A percentile compares a stretch with the other conserved stretches of the same genome.
Evolutionary conservation across 2,329 filamentous ascomycete species (phyloP).

Genomic region (Talaromyces sp.): DNA sequence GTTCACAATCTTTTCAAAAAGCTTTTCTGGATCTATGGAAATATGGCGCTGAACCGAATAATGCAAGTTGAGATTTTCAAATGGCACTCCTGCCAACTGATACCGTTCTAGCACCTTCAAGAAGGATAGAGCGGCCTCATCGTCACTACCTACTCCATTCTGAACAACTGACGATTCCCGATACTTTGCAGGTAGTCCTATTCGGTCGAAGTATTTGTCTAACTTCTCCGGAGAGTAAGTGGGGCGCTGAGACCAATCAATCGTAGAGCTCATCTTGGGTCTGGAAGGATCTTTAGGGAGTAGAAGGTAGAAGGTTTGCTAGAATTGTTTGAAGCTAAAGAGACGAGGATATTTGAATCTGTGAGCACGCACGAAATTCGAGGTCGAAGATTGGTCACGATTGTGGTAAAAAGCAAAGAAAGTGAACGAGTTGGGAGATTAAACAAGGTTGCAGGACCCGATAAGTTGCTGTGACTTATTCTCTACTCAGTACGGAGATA

Average conservation of each 20-base stretch:
- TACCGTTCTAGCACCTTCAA: constrained; percentile 20
- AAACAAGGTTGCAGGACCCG: too few species aligned
- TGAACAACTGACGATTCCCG: constrained; percentile 16
- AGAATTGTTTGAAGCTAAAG: constrained; percentile 2
- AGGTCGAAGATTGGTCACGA: background rate
- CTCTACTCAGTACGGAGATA: too few species aligned
- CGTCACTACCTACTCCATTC: constrained; percentile 13
- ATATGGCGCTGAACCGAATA: constrained; percentile 42
- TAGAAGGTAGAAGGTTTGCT: background rate
- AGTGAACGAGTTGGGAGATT: background rate
- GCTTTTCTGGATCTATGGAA: constrained; percentile 42
- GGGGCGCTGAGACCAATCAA: constrained; percentile 12
- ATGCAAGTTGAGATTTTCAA: constrained; percentile 54
- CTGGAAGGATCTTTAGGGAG: background rate
- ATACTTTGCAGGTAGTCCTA: constrained; percentile 20
- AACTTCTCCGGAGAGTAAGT: constrained; percentile 15
- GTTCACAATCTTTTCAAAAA: constrained; percentile 50
- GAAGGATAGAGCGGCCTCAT: constrained; percentile 18
- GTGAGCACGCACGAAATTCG: background rate
- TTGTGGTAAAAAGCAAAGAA: background rate
- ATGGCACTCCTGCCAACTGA: constrained; percentile 29
- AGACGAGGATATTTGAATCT: background rate
- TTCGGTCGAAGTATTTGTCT: constrained; percentile 20
- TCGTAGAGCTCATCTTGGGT: background rate
- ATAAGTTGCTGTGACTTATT: too few species aligned